Evolutionary conservation across 2,329 filamentous ascomycete species (phyloP).

Genomic region (Venturiaceae sp.): DNA sequence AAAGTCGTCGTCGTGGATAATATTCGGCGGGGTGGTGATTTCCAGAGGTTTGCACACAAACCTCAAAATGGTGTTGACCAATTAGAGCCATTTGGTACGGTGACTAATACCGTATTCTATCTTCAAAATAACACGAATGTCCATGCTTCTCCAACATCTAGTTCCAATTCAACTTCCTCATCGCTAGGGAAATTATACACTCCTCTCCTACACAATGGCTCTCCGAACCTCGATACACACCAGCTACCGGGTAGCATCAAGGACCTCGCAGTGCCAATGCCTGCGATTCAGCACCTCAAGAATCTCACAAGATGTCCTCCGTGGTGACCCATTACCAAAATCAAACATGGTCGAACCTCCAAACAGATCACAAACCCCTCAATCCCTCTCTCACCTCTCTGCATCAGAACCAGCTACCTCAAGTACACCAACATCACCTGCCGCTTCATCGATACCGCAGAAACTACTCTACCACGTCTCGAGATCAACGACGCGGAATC

Average conservation of each 20-base stretch:
- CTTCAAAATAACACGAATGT: no score
- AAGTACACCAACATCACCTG: constrained; percentile 13
- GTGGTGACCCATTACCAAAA: not conserved
- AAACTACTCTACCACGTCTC: constrained; percentile 57
- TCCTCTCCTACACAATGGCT: constrained; percentile 1
- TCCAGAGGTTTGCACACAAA: no score
- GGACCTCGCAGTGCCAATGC: constrained; percentile 14
- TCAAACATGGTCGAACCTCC: not conserved
- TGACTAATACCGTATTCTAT: no score
- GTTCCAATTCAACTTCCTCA: not conserved
- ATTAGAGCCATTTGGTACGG: no score
- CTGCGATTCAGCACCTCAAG: not conserved
- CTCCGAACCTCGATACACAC: not conserved
- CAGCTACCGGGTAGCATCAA: not conserved
- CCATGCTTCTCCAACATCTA: no score
- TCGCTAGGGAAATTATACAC: not conserved
- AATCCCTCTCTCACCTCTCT: not conserved
- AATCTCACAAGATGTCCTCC: not conserved
- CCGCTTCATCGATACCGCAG: constrained; percentile 14
- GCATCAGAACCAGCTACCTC: constrained; percentile 13
- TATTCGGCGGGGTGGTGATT: constrained; percentile 2
- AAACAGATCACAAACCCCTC: not conserved
- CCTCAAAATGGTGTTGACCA: no score
- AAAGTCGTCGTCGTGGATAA: not conserved
- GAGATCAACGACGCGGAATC: constrained; percentile 59